Evolutionary conservation across 805 yeast genomes (phyloP), one percentile per base, ranked within the genome.

Genomic region (Diddensiella santjacobensis): DNA sequence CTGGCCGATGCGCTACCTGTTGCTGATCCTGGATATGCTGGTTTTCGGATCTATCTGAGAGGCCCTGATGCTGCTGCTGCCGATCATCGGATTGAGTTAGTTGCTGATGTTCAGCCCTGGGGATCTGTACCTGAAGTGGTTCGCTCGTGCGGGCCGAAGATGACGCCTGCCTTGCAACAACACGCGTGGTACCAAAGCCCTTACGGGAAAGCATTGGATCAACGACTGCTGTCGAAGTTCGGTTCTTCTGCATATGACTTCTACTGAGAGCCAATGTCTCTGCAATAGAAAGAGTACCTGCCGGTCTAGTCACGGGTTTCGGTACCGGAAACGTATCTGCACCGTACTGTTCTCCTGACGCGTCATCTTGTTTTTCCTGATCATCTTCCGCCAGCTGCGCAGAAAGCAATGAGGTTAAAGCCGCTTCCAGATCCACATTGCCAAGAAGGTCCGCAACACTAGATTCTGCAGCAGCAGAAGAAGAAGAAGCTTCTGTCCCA

Each of bases 211-310:
- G 37, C 61, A 57, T 57, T 15, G 59, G 61, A 39, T 57, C 61
- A 19, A 55, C 44, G 23, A 47, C 45, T 18, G 49, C 50, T 3
- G 35, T 36, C 8, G 40, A 22, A n/a, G 46, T 40, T 11, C 49
- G 42, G 10, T 44, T 30, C 42, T 42, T 48, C 15, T 45, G 45
- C 51, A 55, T 51, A 31, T 45, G 45, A 22, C 48, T 39, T 15
- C 60, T 37, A 6, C 56, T 77, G 45, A 77, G 56, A 0, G 84
- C 84, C 53, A 80, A 62, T 2, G 83, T 77, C 54, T 80, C 82
- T 0, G 84, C 84, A 43, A 80, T 79, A 1, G 84, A 75, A 23
- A 78, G 44, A 17, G 30, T 35, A 29, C 18, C 31, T 11, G 8
- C 17, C 19, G 30, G 15, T 15, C 6, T n/a, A 35, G 19, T 23